Percentiles rank a stretch among this genome's conserved stretches.
phyloP scores from a whole-genome alignment of 2,329 filamentous ascomycete genomes.

The Aspergillus pseudotamarii region DNA sequence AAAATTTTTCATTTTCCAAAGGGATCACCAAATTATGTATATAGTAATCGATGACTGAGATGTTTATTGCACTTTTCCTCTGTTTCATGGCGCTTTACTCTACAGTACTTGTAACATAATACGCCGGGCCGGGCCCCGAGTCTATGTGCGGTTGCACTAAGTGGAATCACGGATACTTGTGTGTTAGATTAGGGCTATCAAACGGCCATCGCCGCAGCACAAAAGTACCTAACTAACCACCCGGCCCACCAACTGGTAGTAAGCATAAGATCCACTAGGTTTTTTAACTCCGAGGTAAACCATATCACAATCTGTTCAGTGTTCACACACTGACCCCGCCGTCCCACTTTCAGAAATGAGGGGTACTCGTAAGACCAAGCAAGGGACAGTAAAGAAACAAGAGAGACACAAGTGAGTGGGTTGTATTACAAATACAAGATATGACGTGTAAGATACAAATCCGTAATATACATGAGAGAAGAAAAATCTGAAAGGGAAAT shows the following conservation, averaged over 20 bases:
- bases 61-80: neutral
- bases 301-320: neutral
- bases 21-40: slow-evolving; percentile 3
- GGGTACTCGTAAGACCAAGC: neutral
- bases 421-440: slow-evolving; percentile 1
- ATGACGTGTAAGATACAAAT: neutral
- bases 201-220: neutral
- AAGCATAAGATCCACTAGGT: neutral
- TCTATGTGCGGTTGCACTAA: neutral
- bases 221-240: neutral
- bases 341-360: slow-evolving; percentile 2
- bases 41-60: slow-evolving; percentile 14
- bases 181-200: neutral
- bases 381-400: neutral
- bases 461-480: neutral
- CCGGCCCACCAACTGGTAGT: neutral
- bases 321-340: neutral
- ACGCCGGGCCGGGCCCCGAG: neutral
- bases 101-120: neutral
- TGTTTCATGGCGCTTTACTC: neutral
- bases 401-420: neutral
- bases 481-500: neutral
- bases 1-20: neutral
- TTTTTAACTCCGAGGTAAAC: neutral
- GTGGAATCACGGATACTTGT: neutral